A percentile compares a stretch with the other conserved stretches of the same genome.
These are phyloP conservation scores for Afroboletus lepidellus DNA, from an alignment of 1,284 basidiomycete species.

Conservation along the genomic window DNA sequence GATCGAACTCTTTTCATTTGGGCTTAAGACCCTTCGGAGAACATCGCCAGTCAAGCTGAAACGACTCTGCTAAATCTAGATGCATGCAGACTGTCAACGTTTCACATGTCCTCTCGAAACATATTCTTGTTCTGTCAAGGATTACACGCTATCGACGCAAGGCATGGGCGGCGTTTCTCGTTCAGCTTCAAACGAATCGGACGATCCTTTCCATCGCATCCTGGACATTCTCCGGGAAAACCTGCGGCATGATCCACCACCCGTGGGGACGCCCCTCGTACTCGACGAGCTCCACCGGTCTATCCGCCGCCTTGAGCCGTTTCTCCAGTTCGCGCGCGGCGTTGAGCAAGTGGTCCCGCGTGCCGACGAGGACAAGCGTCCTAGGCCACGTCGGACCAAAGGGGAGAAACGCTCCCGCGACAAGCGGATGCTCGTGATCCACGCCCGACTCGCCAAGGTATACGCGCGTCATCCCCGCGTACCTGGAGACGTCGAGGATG, in stretches of 20 bases:
- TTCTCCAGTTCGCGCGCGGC: slow-evolving; percentile 7
- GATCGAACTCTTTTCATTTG: neutral
- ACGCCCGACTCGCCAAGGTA: slow-evolving; percentile 19
- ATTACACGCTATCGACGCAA: no score
- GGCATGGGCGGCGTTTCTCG: neutral
- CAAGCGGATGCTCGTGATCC: slow-evolving; percentile 15
- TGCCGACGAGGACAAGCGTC: slow-evolving; percentile 27
- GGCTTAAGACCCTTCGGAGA: neutral
- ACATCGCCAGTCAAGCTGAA: neutral
- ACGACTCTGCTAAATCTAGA: neutral
- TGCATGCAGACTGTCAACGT: no score
- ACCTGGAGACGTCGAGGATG: neutral
- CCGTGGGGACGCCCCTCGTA: slow-evolving; percentile 26
- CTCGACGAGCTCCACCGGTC: slow-evolving; percentile 24
- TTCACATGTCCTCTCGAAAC: no score
- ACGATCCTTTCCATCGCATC: slow-evolving; percentile 17
- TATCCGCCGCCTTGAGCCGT: slow-evolving; percentile 1
- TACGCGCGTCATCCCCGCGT: neutral
- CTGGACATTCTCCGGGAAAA: slow-evolving; percentile 19
- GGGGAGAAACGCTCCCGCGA: slow-evolving; percentile 18
- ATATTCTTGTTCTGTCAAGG: no score
- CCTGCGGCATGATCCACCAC: slow-evolving; percentile 18
- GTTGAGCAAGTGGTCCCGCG: slow-evolving; percentile 17
- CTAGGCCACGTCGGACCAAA: slow-evolving; percentile 22
- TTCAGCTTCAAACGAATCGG: slow-evolving; percentile 6